These are phyloP conservation scores for Seiridium unicorne DNA, from an alignment of 2,329 filamentous ascomycete genomes.

Conservation along the genomic window DNA sequence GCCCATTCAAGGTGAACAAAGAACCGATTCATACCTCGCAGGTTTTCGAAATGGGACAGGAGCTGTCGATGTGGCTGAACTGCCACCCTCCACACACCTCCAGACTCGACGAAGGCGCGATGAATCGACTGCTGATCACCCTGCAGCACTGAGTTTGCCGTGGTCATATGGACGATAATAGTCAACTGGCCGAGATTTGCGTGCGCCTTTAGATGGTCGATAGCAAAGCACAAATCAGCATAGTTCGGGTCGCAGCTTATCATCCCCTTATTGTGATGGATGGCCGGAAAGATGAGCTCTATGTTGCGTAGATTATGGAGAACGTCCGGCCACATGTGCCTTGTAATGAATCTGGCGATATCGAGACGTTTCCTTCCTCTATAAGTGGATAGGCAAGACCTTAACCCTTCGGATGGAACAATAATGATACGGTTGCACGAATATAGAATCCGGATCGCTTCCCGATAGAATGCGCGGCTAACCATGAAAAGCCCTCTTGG, in stretches of 20 bases:
- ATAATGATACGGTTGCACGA: slow-evolving; percentile 10
- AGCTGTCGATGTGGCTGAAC: slow-evolving; percentile 1
- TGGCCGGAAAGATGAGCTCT: slow-evolving; percentile 12
- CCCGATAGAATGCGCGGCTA: slow-evolving; percentile 2
- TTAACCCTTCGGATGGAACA: slow-evolving; percentile 6
- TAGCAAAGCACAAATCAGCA: slow-evolving; percentile 12
- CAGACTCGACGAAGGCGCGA: background rate
- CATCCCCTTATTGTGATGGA: background rate
- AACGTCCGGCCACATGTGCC: slow-evolving; percentile 15
- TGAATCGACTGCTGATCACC: background rate
- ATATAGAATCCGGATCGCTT: slow-evolving; percentile 10
- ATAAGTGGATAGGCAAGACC: background rate
- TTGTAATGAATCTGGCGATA: slow-evolving; percentile 11
- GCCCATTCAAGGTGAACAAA: slow-evolving; percentile 12
- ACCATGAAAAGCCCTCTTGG: slow-evolving; percentile 4
- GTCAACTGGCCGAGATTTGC: slow-evolving; percentile 7
- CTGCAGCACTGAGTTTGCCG: background rate
- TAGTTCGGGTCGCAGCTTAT: background rate
- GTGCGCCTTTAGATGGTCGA: slow-evolving; percentile 10
- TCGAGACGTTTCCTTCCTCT: slow-evolving; percentile 9
- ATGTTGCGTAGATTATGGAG: slow-evolving; percentile 9
- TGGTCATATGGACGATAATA: slow-evolving; percentile 4
- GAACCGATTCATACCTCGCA: slow-evolving; percentile 8
- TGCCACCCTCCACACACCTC: background rate
- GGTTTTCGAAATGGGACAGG: background rate